These are phyloP conservation scores for Alternaria incomplexa DNA, from an alignment of 2,329 filamentous ascomycete genomes.

Conservation along the genomic window DNA sequence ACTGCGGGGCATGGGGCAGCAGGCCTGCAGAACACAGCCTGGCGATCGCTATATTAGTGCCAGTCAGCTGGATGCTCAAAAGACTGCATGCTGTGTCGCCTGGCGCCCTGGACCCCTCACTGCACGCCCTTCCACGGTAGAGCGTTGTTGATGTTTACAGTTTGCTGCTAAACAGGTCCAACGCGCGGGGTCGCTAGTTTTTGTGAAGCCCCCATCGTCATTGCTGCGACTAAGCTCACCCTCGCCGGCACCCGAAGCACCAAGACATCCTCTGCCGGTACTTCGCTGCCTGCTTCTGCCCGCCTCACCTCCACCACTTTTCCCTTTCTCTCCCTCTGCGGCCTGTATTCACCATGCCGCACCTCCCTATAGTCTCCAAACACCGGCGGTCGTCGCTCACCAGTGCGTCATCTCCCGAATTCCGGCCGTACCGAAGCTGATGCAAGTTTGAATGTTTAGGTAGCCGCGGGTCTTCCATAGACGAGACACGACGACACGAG, in stretches of 20 bases:
- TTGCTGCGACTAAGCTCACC: constrained; percentile 26
- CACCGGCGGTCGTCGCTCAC: constrained; percentile 34
- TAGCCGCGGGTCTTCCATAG: constrained; percentile 51
- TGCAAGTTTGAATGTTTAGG: constrained; percentile 27
- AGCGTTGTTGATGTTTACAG: constrained; percentile 9
- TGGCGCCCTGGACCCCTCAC: background rate
- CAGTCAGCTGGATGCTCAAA: constrained; percentile 8
- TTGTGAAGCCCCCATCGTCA: constrained; percentile 32
- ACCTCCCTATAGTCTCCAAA: constrained; percentile 31
- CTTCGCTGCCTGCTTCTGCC: constrained; percentile 11
- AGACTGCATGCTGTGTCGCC: constrained; percentile 3
- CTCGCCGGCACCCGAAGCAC: constrained; percentile 20
- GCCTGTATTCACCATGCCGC: constrained; percentile 44
- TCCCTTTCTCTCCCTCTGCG: background rate
- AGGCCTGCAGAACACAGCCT: constrained; percentile 4
- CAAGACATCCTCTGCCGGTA: constrained; percentile 18
- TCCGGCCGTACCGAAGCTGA: constrained; percentile 26
- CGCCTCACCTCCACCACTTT: background rate
- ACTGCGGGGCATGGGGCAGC: constrained; percentile 18
- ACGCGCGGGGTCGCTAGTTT: constrained; percentile 32
- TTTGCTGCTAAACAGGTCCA: constrained; percentile 8
- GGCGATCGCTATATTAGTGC: constrained; percentile 1
- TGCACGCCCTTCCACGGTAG: background rate
- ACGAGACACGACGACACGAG: constrained; percentile 45
- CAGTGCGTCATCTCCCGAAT: constrained; percentile 31